phyloP scores from a whole-genome alignment of 306 rosid species.

The Begonia peltatifolia region DNA sequence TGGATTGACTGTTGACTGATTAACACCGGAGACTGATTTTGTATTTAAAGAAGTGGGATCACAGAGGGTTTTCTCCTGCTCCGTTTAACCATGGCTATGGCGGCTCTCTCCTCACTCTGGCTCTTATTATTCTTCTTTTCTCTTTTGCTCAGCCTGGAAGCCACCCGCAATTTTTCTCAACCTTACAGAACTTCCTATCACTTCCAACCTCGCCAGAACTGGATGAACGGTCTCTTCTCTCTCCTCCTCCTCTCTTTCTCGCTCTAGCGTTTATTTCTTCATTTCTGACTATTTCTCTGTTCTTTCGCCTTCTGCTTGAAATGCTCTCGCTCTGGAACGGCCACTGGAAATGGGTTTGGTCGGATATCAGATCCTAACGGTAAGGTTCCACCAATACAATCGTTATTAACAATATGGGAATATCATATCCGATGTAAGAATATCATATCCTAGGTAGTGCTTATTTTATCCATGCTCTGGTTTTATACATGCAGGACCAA shows the following conservation, averaged over 20 bases:
- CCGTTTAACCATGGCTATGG: too few species aligned
- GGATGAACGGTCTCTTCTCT: conserved; percentile 36
- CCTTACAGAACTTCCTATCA: conserved; percentile 41
- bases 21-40: too few species aligned
- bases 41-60: too few species aligned
- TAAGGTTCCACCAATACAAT: neutral
- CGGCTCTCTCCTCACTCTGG: too few species aligned
- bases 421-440: too few species aligned
- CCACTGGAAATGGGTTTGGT: neutral
- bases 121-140: too few species aligned
- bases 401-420: too few species aligned
- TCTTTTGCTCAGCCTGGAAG: too few species aligned
- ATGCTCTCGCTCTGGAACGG: neutral
- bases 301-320: conserved; percentile 1
- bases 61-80: too few species aligned
- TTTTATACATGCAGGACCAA: conserved; percentile 20
- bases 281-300: conserved; percentile 1
- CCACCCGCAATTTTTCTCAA: neutral
- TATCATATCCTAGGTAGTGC: too few species aligned
- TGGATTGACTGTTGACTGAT: too few species aligned
- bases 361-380: neutral
- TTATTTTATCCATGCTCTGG: too few species aligned
- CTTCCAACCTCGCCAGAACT: conserved; percentile 34
- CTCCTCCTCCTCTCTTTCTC: neutral
- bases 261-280: neutral